phyloP scores from a whole-genome alignment of 2,329 filamentous ascomycete genomes.

The Claviceps fusiformis region DNA sequence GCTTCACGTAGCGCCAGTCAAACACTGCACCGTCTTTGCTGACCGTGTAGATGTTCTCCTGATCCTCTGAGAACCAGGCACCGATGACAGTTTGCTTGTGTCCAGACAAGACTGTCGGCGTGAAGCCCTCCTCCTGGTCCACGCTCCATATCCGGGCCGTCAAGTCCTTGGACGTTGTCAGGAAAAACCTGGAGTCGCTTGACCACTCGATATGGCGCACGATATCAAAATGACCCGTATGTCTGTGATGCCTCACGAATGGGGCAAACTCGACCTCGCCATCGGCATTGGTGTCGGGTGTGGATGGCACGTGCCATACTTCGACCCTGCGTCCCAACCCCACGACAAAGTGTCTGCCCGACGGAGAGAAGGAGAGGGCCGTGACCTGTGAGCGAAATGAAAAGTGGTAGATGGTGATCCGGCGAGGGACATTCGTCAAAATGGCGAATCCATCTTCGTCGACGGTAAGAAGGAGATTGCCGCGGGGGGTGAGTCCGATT shows the following conservation, averaged over 20 bases:
- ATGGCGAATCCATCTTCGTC: conserved; percentile 93
- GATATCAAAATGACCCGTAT: conserved; percentile 78
- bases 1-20: conserved; percentile 72
- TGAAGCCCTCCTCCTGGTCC: conserved; percentile 73
- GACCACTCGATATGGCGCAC: conserved; percentile 90
- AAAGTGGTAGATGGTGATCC: conserved; percentile 84
- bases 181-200: conserved; percentile 85
- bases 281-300: conserved; percentile 62
- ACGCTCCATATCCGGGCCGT: conserved; percentile 93
- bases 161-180: conserved; percentile 83
- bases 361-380: conserved; percentile 79
- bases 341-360: conserved; percentile 80
- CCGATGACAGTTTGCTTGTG: conserved; percentile 82
- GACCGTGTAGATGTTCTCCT: conserved; percentile 91
- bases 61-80: conserved; percentile 94
- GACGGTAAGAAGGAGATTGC: conserved; percentile 82
- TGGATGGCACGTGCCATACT: conserved; percentile 91
- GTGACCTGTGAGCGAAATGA: conserved; percentile 80
- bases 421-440: conserved; percentile 75
- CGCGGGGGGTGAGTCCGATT: conserved; percentile 76
- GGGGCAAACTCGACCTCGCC: conserved; percentile 90
- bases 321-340: conserved; percentile 78
- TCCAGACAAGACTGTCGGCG: conserved; percentile 76
- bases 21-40: conserved; percentile 97
- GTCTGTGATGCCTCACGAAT: conserved; percentile 76